Conservation (phyloP, 1,139 yeast species). For the Kodamaea arcana region DNA sequence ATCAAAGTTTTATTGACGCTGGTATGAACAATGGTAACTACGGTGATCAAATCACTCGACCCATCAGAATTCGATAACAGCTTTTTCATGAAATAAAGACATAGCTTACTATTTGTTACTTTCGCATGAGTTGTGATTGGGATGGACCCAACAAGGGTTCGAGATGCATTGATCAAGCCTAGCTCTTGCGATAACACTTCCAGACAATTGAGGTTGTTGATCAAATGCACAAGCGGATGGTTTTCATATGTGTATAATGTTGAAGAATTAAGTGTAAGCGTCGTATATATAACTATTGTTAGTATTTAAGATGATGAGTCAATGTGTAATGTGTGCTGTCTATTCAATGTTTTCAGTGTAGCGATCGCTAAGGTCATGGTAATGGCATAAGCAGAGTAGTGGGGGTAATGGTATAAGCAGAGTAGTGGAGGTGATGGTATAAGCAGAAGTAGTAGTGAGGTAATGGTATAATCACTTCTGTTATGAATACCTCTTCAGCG, state of each 20-base stretch:
- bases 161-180: constrained; percentile 48
- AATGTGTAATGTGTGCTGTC: neutral
- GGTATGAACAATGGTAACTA: constrained; percentile 43
- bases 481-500: too few relatives aligned
- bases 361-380: too few relatives aligned
- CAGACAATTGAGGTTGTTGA: constrained; percentile 45
- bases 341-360: neutral
- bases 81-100: constrained; percentile 49
- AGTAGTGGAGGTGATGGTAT: neutral
- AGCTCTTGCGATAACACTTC: constrained; percentile 54
- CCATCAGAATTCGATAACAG: constrained; percentile 39
- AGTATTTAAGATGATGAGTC: constrained; percentile 5
- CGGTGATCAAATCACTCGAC: constrained; percentile 48
- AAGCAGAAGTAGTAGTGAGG: too few relatives aligned
- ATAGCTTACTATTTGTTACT: constrained; percentile 31
- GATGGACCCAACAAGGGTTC: constrained; percentile 42
- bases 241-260: constrained; percentile 56
- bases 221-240: constrained; percentile 32
- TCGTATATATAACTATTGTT: constrained; percentile 37
- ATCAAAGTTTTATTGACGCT: constrained; percentile 44
- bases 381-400: too few relatives aligned
- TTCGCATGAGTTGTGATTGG: constrained; percentile 27
- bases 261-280: constrained; percentile 51
- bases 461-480: too few relatives aligned
- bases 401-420: too few relatives aligned